Evolutionary conservation across 2,329 filamentous ascomycete genomes (phyloP), one percentile per base, ranked within the genome.

Genomic region (Paecilomyces sp.): DNA sequence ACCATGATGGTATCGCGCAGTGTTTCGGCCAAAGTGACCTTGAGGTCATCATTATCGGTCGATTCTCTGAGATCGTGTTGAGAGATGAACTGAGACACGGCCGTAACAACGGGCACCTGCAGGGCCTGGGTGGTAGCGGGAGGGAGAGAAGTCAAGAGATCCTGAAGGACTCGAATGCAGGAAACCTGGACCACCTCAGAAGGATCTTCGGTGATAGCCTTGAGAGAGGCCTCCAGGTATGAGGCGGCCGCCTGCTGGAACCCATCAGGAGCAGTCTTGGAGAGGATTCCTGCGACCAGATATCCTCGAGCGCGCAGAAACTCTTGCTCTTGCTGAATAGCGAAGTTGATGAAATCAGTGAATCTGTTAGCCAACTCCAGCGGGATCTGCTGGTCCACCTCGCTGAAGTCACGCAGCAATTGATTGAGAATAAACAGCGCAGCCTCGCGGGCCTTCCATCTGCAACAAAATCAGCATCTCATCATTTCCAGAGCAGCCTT

Each of bases 151-250:
- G 83, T 81, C 12, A 88, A 74, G 58, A 87, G 84, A 67, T 84
- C 83, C 68, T 97, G 91, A 36, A 96, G 77, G 1, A 91, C 88
- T 71, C 93, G 92, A 68, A 97, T 89, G 69, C 91, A 96, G 22
- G 93, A 88, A 18, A 96, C 92, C 73, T 94, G 91, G 52, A 97
- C 93, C 36, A 97, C 86, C 72, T 97, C 92, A 0, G 90, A 89
- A 22, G 86, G 80, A 64, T 96, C 92, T 36, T 80, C 80, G 9
- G 85, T 86, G 64, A 96, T 90, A 7, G 88, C 87, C 56, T 88
- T 85, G 57, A 97, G 83, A 1, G 90, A 82, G 13, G 82, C 79
- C 6, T 88, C 87, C 36, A 74, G 67, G 61, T 75, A 77, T 54
- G 67, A 72, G 22, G 67, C 61, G 22, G 75, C 72, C n/a, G 70